Percentiles rank a stretch among this genome's conserved stretches.
Conservation (phyloP, 495 filamentous ascomycete genomes). For the Penicillium roqueforti region DNA sequence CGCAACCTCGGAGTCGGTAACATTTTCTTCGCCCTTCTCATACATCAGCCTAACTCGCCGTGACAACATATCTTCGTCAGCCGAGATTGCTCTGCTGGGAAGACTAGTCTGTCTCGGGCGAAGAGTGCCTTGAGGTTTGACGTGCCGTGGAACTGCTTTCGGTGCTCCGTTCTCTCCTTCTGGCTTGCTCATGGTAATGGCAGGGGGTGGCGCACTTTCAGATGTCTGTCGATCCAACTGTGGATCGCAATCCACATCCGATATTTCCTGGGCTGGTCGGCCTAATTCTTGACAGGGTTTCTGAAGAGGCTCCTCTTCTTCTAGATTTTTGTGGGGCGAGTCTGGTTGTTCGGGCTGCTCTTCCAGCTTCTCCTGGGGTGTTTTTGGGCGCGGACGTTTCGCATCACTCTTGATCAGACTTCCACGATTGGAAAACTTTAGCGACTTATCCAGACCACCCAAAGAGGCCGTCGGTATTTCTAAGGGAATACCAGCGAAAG, state of each 20-base stretch:
- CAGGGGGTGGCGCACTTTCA: conserved; percentile 1
- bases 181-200: conserved; percentile 10
- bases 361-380: conserved; percentile 3
- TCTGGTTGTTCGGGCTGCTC: conserved; percentile 15
- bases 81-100: conserved; percentile 48
- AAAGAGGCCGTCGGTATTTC: conserved; percentile 53
- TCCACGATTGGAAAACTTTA: conserved; percentile 57
- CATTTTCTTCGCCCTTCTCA: conserved; percentile 62
- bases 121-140: conserved; percentile 30
- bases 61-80: conserved; percentile 80
- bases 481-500: conserved; percentile 52
- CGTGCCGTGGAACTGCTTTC: conserved; percentile 41
- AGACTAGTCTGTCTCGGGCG: conserved; percentile 34
- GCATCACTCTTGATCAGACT: conserved; percentile 37
- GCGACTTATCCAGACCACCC: conserved; percentile 48
- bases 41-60: conserved; percentile 91
- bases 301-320: background rate
- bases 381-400: conserved; percentile 17
- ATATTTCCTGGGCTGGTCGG: background rate
- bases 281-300: background rate
- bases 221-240: conserved; percentile 1
- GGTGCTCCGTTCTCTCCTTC: conserved; percentile 23
- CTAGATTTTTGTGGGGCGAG: background rate
- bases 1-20: conserved; percentile 45
- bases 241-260: conserved; percentile 4